Base-by-base conservation (phyloP, 441 rosid genomes). In the Hura crepitans region DNA sequence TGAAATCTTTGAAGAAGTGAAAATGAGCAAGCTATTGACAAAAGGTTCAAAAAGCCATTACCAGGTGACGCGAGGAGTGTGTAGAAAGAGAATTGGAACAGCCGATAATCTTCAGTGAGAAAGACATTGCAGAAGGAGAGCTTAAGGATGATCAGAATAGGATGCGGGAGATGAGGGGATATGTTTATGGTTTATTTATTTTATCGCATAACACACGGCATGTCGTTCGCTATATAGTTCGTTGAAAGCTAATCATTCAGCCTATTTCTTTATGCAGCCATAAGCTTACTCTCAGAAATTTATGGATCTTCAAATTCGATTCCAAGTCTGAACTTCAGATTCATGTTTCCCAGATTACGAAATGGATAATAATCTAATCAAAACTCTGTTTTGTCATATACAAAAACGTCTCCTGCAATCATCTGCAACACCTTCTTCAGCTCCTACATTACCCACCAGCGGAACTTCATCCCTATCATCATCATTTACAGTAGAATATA, bases 401-500 rank as follows among this genome's bases (percentile, higher is more conserved):
- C 30, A 51, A 37, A 62, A 70, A 37, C 74, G 74, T 22, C 62
- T 62, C 12, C 23, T 70, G 22, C 45, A 42, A 11, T 49, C 68
- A 39, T 49, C 74, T 11, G 22, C 30, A 20, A 20, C 20, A 6
- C 61, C 20, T 5, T 10, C 65, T 20, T 7, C 47, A 47, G 3
- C 15, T 12, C 2, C 30, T n/a, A 1, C 14, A 22, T 23, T 53
- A 5, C 57, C 47, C 10, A 2, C 33, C 59, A 33, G 22, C 11
- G 0, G 31, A 22, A 10, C 57, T 10, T 56, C 57, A 1, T 31
- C 69, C 2, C 43, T 69, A 0, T 33, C 65, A 35, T 35, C 6
- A 2, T 35, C 39, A n/a, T n/a, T n/a, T n/a, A n/a, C n/a, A n/a
- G n/a, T n/a, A n/a, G n/a, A n/a, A n/a, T n/a, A n/a, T n/a, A n/a